These are phyloP conservation scores for Tubosaeta sp. DNA, from an alignment of 768 basidiomycete genomes.

Conservation along the genomic window DNA sequence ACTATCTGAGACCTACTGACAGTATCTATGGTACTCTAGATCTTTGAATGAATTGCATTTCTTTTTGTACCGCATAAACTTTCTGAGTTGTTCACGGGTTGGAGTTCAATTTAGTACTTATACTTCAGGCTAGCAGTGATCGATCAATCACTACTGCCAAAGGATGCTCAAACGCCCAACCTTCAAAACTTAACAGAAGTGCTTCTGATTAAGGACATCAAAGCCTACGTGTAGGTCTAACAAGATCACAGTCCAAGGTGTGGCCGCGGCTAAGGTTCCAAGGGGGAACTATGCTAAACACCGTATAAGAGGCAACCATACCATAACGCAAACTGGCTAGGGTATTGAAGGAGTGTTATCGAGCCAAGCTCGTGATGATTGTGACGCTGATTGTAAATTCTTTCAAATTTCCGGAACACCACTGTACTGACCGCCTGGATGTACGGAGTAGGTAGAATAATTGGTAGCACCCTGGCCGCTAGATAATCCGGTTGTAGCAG, in stretches of 20 bases:
- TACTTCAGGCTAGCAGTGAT: no score
- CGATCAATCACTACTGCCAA: no score
- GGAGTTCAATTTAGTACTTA: no score
- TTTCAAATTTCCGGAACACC: slow-evolving; percentile 19
- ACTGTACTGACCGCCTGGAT: slow-evolving; percentile 19
- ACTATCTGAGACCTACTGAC: background rate
- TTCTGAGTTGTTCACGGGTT: no score
- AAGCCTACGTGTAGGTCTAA: no score
- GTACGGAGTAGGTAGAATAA: slow-evolving; percentile 11
- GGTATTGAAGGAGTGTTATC: background rate
- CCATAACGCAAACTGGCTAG: background rate
- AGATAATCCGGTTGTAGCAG: slow-evolving; percentile 4
- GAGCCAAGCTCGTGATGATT: background rate
- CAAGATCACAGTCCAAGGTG: no score
- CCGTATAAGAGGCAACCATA: background rate
- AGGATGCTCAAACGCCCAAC: no score
- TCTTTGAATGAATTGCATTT: no score
- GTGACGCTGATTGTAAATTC: background rate
- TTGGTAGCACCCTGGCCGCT: slow-evolving; percentile 1
- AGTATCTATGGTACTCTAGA: no score
- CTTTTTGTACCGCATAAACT: no score
- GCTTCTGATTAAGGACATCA: no score
- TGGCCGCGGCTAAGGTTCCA: background rate
- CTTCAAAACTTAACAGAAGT: no score
- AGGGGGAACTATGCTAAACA: background rate